Conservation (phyloP, 192 early-diverging fungal species). For the Umbelopsis isabellina region DNA sequence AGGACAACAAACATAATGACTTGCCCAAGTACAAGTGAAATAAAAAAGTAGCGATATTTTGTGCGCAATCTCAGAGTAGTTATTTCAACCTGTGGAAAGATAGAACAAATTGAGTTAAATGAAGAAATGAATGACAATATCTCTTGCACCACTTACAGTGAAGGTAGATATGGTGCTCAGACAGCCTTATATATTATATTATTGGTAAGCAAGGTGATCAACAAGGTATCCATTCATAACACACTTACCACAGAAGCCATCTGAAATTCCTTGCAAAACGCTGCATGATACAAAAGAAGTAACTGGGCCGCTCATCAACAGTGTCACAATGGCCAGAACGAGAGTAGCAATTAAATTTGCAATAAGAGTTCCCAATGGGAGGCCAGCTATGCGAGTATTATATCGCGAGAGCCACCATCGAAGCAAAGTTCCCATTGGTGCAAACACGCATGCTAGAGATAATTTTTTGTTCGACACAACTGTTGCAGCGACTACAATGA, state of each 20-base stretch:
- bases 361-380: conserved; percentile 55
- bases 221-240: not conserved
- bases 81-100: conserved; percentile 33
- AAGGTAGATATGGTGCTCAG: conserved; percentile 49
- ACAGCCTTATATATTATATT: conserved; percentile 37
- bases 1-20: conserved; percentile 45
- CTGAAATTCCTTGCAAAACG: conserved; percentile 44
- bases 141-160: conserved; percentile 19
- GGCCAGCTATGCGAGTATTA: conserved; percentile 35
- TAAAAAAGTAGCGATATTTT: conserved; percentile 39
- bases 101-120: conserved; percentile 34
- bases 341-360: conserved; percentile 53
- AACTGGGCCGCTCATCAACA: conserved; percentile 40
- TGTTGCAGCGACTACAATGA: conserved; percentile 40
- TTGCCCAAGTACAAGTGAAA: conserved; percentile 41
- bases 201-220: not conserved
- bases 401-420: conserved; percentile 55
- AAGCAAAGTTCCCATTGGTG: conserved; percentile 51
- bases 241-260: conserved; percentile 61
- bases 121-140: not conserved
- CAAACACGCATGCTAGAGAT: conserved; percentile 51
- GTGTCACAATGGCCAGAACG: conserved; percentile 44
- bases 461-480: conserved; percentile 33
- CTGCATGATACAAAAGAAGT: conserved; percentile 38
- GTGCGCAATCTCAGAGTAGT: conserved; percentile 30